Evolutionary conservation across 768 basidiomycete genomes (phyloP).

Genomic region (Tubosaeta brunneosetosa): DNA sequence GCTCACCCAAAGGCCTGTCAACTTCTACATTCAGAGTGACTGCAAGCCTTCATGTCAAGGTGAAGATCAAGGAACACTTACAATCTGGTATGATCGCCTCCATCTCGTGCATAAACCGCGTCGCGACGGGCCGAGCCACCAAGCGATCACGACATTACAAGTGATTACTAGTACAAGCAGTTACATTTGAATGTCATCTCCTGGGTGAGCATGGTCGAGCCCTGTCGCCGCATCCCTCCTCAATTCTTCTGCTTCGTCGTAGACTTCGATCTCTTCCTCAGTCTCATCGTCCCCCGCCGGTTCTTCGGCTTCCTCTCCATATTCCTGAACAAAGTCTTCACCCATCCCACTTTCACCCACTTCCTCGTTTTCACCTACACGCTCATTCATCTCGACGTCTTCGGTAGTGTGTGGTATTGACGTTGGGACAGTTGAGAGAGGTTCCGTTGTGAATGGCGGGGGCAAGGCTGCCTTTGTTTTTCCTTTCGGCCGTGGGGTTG

Average conservation of each 20-base stretch:
- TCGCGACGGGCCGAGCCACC: too few relatives aligned
- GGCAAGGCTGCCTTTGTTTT: slow-evolving; percentile 29
- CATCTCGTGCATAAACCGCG: too few relatives aligned
- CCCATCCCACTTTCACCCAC: slow-evolving; percentile 33
- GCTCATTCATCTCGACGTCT: slow-evolving; percentile 22
- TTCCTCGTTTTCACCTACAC: slow-evolving; percentile 25
- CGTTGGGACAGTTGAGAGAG: slow-evolving; percentile 25
- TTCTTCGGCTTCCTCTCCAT: slow-evolving; percentile 24
- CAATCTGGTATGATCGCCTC: too few relatives aligned
- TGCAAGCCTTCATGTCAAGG: too few relatives aligned
- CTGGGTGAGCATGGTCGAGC: slow-evolving; percentile 29
- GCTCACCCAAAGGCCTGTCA: too few relatives aligned
- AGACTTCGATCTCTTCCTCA: slow-evolving; percentile 42
- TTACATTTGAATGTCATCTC: slow-evolving; percentile 9
- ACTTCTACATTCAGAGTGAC: too few relatives aligned
- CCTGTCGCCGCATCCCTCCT: slow-evolving; percentile 32
- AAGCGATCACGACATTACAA: too few relatives aligned
- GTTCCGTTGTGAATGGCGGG: slow-evolving; percentile 28
- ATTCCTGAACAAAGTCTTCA: slow-evolving; percentile 20
- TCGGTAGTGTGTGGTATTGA: slow-evolving; percentile 25
- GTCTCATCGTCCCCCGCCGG: slow-evolving; percentile 30
- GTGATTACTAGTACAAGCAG: not conserved
- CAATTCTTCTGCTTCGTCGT: slow-evolving; percentile 43
- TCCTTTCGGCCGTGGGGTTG: slow-evolving; percentile 24
- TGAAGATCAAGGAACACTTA: too few relatives aligned